phyloP scores from a whole-genome alignment of 1,284 basidiomycete species.

The Ustilago shanxiensis region DNA sequence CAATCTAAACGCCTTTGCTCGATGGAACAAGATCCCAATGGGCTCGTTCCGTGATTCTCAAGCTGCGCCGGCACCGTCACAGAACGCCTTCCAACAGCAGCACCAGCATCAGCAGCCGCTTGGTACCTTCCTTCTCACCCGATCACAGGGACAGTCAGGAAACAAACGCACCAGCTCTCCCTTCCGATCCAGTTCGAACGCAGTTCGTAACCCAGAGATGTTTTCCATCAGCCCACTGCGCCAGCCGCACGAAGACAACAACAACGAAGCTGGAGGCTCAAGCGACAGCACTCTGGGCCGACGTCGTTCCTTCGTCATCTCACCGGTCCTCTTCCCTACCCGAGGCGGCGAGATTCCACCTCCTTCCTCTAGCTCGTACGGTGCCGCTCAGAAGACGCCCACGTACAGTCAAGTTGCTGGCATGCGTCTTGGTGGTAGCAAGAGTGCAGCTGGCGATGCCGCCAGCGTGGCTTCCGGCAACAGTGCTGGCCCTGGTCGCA shows the following conservation, averaged over 20 bases:
- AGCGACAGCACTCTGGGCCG: slow-evolving; percentile 30
- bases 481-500: slow-evolving; percentile 51
- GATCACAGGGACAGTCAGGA: slow-evolving; percentile 38
- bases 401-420: slow-evolving; percentile 39
- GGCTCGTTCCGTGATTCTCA: slow-evolving; percentile 67
- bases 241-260: slow-evolving; percentile 26
- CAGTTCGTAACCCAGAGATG: slow-evolving; percentile 42
- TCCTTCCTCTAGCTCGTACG: slow-evolving; percentile 29
- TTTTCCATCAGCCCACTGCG: slow-evolving; percentile 49
- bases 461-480: slow-evolving; percentile 42
- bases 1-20: slow-evolving; percentile 62
- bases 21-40: slow-evolving; percentile 68
- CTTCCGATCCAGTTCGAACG: slow-evolving; percentile 55
- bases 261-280: slow-evolving; percentile 23
- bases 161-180: slow-evolving; percentile 54
- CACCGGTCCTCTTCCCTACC: slow-evolving; percentile 60
- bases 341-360: slow-evolving; percentile 50
- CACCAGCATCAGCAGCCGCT: slow-evolving; percentile 44
- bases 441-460: slow-evolving; percentile 29
- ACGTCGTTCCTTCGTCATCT: slow-evolving; percentile 56
- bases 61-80: slow-evolving; percentile 24
- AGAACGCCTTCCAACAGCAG: slow-evolving; percentile 32
- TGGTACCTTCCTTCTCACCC: slow-evolving; percentile 60
- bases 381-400: slow-evolving; percentile 17
- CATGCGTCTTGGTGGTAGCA: slow-evolving; percentile 32